phyloP scores from a whole-genome alignment of 805 yeast genomes.

The Candida palmyrensis region DNA sequence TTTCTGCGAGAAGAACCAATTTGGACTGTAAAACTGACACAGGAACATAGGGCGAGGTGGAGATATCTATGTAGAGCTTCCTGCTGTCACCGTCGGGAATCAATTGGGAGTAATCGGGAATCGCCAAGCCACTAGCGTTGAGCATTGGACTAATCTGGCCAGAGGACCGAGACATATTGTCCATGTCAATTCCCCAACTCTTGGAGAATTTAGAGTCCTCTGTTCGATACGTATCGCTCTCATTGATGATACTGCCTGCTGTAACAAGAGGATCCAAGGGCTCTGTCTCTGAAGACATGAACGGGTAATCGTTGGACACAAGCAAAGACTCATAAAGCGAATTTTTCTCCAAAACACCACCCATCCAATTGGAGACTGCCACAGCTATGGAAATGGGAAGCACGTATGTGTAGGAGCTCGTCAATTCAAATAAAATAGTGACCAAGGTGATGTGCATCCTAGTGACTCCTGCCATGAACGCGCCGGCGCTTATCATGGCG shows the following conservation, averaged over 20 bases:
- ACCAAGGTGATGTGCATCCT: conserved; percentile 51
- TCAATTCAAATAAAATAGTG: conserved; percentile 48
- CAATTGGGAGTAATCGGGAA: conserved; percentile 1
- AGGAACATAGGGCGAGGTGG: conserved; percentile 29
- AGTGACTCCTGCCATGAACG: conserved; percentile 54
- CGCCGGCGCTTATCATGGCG: conserved; percentile 52
- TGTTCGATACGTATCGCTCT: conserved; percentile 11
- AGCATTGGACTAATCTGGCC: neutral
- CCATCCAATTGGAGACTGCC: conserved; percentile 55
- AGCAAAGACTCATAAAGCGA: conserved; percentile 48
- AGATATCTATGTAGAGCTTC: conserved; percentile 30
- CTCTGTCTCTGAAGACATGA: conserved; percentile 39
- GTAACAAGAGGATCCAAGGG: conserved; percentile 25
- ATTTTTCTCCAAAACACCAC: conserved; percentile 44
- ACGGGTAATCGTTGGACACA: conserved; percentile 47
- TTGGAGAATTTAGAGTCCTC: conserved; percentile 6
- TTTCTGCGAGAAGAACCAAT: conserved; percentile 31
- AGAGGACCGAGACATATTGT: neutral
- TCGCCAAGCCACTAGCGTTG: neutral
- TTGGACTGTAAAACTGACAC: conserved; percentile 26
- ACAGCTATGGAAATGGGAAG: conserved; percentile 53
- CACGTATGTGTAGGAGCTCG: conserved; percentile 53
- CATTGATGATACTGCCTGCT: conserved; percentile 32
- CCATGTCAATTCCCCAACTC: neutral
- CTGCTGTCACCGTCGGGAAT: conserved; percentile 1